phyloP scores from a whole-genome alignment of 257 asterid species.

The Nicotiana paniculata region DNA sequence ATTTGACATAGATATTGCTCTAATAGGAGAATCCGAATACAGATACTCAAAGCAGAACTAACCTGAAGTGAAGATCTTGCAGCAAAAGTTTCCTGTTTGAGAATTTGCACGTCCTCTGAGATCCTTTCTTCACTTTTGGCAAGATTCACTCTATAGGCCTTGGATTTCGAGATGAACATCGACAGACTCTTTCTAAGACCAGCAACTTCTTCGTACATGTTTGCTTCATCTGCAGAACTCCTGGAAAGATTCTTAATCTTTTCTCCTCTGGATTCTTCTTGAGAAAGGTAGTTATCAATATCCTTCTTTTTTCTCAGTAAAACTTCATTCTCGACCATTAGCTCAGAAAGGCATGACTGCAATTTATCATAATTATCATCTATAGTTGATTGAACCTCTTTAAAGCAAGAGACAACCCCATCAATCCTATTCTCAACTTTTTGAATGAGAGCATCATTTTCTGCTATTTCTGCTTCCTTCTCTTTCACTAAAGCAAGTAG shows the following conservation, averaged over 20 bases:
- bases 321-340: slow-evolving; percentile 22
- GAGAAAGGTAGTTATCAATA: slow-evolving; percentile 21
- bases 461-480: slow-evolving; percentile 44
- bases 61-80: slow-evolving; percentile 43
- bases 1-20: background rate
- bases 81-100: slow-evolving; percentile 27
- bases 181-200: slow-evolving; percentile 29
- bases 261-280: slow-evolving; percentile 28
- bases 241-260: slow-evolving; percentile 33
- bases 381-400: slow-evolving; percentile 22
- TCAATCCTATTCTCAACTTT: slow-evolving; percentile 30
- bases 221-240: slow-evolving; percentile 34
- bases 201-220: slow-evolving; percentile 22
- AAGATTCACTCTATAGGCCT: slow-evolving; percentile 33
- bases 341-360: slow-evolving; percentile 26
- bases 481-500: slow-evolving; percentile 36
- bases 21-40: background rate
- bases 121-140: slow-evolving; percentile 31
- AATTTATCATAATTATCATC: slow-evolving; percentile 20
- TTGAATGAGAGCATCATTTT: slow-evolving; percentile 29
- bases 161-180: slow-evolving; percentile 22
- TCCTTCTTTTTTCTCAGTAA: slow-evolving; percentile 27
- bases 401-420: slow-evolving; percentile 18
- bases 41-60: slow-evolving; percentile 1
- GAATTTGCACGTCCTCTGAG: slow-evolving; percentile 25